A percentile compares a stretch with the other conserved stretches of the same genome.
Evolutionary conservation across 1,284 basidiomycete genomes (phyloP).

Genomic region (Microbotryomycetes sp.): DNA sequence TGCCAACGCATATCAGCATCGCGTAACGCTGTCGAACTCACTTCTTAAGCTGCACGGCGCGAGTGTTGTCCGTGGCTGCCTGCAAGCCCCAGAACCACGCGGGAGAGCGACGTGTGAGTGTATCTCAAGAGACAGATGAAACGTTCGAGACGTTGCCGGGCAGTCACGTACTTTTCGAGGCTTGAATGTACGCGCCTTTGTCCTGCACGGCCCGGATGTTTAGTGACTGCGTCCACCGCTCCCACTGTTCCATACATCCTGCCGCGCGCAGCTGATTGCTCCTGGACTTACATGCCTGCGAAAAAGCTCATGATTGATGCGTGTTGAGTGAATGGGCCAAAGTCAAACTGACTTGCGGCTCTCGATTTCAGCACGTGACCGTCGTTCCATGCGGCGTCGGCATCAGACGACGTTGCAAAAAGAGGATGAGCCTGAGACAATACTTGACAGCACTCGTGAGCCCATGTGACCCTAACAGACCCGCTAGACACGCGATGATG

Average conservation of each 20-base stretch:
- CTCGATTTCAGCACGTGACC: too few species aligned
- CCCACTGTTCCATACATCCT: too few species aligned
- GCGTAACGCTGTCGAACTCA: conserved; percentile 2
- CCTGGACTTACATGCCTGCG: not conserved
- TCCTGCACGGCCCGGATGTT: conserved; percentile 1
- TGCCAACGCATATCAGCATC: not conserved
- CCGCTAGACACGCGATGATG: not conserved
- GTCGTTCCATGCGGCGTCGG: too few species aligned
- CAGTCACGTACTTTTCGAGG: conserved; percentile 6
- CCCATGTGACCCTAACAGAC: not conserved
- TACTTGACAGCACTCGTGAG: conserved; percentile 16
- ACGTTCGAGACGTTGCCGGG: too few species aligned
- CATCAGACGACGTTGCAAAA: not conserved
- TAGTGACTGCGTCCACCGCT: not conserved
- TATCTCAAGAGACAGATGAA: too few species aligned
- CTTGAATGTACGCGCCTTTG: conserved; percentile 23
- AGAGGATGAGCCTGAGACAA: not conserved
- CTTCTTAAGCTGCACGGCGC: conserved; percentile 36
- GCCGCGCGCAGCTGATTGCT: not conserved
- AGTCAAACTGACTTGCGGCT: not conserved
- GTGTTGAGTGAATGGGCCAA: not conserved
- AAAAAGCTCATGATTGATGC: conserved; percentile 1
- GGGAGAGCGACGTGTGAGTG: too few species aligned
- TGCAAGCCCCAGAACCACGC: too few species aligned
- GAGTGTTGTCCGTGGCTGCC: conserved; percentile 11